Evolutionary conservation across 1,284 basidiomycete species (phyloP).

Genomic region (Puccinia polysora): DNA sequence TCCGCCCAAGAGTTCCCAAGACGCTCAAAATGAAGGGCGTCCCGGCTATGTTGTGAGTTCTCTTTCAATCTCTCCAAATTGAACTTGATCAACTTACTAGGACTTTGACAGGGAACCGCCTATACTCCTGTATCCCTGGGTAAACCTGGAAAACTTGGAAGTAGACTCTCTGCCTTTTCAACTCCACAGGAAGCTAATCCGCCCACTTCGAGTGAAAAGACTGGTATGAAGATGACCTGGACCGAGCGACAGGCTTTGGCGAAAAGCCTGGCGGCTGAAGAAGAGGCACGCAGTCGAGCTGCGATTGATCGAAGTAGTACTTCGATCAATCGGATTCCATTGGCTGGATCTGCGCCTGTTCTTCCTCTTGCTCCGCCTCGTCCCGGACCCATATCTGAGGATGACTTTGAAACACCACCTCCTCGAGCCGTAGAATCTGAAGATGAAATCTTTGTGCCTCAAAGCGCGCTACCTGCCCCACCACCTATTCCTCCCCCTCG

Average conservation of each 20-base stretch:
- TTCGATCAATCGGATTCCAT: conserved; percentile 48
- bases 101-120: conserved; percentile 61
- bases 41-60: conserved; percentile 48
- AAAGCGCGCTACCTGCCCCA: conserved; percentile 50
- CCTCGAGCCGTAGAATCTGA: conserved; percentile 46
- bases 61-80: not conserved
- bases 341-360: conserved; percentile 54
- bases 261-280: conserved; percentile 76
- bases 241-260: conserved; percentile 78
- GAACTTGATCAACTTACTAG: conserved; percentile 13
- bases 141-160: conserved; percentile 76
- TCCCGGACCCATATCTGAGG: conserved; percentile 57
- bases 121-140: conserved; percentile 80
- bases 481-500: conserved; percentile 4
- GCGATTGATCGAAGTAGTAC: conserved; percentile 53
- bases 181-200: conserved; percentile 37
- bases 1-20: conserved; percentile 49
- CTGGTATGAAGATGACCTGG: conserved; percentile 71
- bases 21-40: conserved; percentile 47
- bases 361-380: conserved; percentile 55
- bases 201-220: conserved; percentile 50
- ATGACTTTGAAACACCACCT: conserved; percentile 50
- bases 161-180: conserved; percentile 61
- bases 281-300: conserved; percentile 65
- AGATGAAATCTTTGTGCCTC: conserved; percentile 1